Evolutionary conservation across 1,139 yeast genomes (phyloP).

Genomic region (Blastobotrys elegans): DNA sequence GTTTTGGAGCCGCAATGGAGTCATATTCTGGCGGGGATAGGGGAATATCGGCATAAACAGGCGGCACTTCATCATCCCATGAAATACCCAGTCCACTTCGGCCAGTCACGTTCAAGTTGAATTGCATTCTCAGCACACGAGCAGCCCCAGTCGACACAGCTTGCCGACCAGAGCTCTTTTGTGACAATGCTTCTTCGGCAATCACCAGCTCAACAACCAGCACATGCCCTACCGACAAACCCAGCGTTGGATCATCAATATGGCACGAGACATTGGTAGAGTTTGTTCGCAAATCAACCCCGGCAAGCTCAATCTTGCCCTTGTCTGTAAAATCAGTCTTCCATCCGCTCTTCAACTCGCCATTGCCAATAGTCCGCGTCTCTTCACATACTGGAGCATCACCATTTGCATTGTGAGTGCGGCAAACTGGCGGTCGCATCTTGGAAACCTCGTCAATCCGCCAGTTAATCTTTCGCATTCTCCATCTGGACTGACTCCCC

Average conservation of each 20-base stretch:
- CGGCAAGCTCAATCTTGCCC: constrained; percentile 74
- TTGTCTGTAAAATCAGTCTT: constrained; percentile 76
- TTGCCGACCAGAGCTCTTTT: constrained; percentile 25
- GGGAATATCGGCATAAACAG: constrained; percentile 83
- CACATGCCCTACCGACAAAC: constrained; percentile 69
- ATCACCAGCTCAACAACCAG: constrained; percentile 84
- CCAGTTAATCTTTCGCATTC: constrained; percentile 88
- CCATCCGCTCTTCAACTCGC: constrained; percentile 89
- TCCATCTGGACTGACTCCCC: constrained; percentile 62
- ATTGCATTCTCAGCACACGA: constrained; percentile 90
- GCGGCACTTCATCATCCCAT: constrained; percentile 99
- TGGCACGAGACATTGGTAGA: constrained; percentile 69
- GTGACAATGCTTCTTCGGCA: constrained; percentile 68
- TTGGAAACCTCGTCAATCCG: constrained; percentile 78
- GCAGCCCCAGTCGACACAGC: constrained; percentile 79
- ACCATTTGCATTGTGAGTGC: constrained; percentile 13
- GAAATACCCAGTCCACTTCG: constrained; percentile 93
- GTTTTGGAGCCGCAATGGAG: constrained; percentile 24
- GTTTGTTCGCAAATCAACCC: constrained; percentile 44
- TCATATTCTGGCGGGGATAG: constrained; percentile 81
- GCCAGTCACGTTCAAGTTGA: constrained; percentile 73
- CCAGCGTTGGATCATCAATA: constrained; percentile 74
- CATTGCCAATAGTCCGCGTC: constrained; percentile 63
- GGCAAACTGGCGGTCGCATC: constrained; percentile 41
- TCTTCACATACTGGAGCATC: constrained; percentile 47